Conservation (phyloP, 345 rosid species). For the Heritiera fomes region DNA sequence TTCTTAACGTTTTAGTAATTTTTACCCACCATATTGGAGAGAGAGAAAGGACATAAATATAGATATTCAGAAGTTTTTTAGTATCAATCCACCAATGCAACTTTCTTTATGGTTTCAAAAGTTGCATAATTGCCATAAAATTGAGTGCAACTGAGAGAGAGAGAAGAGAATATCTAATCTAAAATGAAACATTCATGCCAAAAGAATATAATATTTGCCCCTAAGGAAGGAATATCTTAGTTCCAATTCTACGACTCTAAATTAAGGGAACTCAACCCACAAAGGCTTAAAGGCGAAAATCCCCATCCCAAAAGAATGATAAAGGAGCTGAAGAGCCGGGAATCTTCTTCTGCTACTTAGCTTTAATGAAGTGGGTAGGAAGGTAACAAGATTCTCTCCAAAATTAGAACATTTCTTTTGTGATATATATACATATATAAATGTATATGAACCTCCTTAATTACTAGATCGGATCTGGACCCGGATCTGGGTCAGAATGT, state of each 20-base stretch:
- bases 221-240: conserved; percentile 78
- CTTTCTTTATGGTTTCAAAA: conserved; percentile 63
- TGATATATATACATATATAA: neutral
- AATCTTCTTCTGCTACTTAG: conserved; percentile 60
- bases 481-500: conserved; percentile 15
- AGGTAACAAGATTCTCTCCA: conserved; percentile 66
- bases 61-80: conserved; percentile 35
- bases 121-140: conserved; percentile 54
- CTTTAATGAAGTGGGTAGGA: conserved; percentile 78
- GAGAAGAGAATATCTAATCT: conserved; percentile 50
- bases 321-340: conserved; percentile 44
- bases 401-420: neutral
- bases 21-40: conserved; percentile 19
- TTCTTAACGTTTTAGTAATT: neutral
- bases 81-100: conserved; percentile 47
- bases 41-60: conserved; percentile 23
- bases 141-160: conserved; percentile 44
- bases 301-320: conserved; percentile 37
- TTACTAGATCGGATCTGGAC: neutral
- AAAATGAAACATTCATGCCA: conserved; percentile 31
- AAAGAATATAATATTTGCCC: conserved; percentile 53
- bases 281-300: conserved; percentile 45
- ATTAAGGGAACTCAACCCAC: conserved; percentile 59
- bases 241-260: conserved; percentile 81
- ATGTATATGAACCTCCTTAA: neutral